phyloP scores from a whole-genome alignment of 2,329 filamentous ascomycete species.

The Cercospora sojina region DNA sequence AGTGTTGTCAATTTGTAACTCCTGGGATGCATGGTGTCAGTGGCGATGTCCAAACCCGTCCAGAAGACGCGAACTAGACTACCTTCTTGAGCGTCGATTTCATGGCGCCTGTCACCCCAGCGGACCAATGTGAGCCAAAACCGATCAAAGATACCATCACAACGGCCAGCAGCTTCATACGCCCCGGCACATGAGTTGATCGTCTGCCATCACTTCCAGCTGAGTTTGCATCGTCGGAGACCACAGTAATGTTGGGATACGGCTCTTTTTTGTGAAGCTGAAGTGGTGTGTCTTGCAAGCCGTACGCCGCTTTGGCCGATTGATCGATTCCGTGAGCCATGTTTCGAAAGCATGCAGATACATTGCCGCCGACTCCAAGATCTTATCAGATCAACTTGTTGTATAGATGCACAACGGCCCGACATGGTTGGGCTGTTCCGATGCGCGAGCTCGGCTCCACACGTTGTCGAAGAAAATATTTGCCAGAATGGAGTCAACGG shows the following conservation, averaged over 20 bases:
- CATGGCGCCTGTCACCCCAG: conserved; percentile 61
- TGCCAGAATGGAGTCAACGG: neutral
- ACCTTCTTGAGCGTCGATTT: conserved; percentile 61
- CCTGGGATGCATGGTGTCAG: conserved; percentile 5
- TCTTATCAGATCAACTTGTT: conserved; percentile 9
- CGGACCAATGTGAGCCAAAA: conserved; percentile 61
- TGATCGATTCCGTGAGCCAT: neutral
- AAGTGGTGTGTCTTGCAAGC: neutral
- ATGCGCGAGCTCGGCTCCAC: neutral
- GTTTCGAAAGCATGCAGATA: neutral
- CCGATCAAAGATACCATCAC: conserved; percentile 56
- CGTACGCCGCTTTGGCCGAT: neutral
- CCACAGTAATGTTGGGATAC: neutral
- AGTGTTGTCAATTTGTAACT: conserved; percentile 60
- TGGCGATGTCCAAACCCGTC: no score
- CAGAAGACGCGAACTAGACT: neutral
- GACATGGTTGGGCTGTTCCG: neutral
- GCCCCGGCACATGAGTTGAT: conserved; percentile 26
- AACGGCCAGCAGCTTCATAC: conserved; percentile 47
- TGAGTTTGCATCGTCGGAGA: conserved; percentile 15
- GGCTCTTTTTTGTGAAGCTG: neutral
- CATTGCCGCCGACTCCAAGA: neutral
- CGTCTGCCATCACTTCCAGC: conserved; percentile 10
- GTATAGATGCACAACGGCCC: neutral
- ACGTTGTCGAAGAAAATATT: neutral